Percentiles rank a stretch among this genome's conserved stretches.
These are phyloP conservation scores for Lichtheimia ramosa DNA, from an alignment of 371 early-diverging fungal genomes.

Conservation along the genomic window DNA sequence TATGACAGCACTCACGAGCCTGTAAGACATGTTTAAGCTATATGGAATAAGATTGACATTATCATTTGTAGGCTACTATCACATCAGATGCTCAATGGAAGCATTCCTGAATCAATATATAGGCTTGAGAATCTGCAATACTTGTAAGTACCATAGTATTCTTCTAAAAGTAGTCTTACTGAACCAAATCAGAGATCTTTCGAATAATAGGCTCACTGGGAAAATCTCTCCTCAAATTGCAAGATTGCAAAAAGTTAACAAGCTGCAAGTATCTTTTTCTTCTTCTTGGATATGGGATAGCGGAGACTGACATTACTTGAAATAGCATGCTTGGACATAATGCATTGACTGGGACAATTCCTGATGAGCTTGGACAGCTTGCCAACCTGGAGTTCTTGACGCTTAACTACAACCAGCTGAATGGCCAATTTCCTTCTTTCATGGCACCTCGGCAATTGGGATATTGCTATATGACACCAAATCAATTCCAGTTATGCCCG, in stretches of 20 bases:
- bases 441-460: conserved; percentile 43
- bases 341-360: conserved; percentile 40
- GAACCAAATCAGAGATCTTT: conserved; percentile 36
- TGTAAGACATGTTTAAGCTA: conserved; percentile 20
- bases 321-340: conserved; percentile 51
- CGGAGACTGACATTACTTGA: no score
- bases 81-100: conserved; percentile 37
- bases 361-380: conserved; percentile 42
- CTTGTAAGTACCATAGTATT: conserved; percentile 17
- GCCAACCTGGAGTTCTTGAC: conserved; percentile 38
- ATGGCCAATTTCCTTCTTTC: conserved; percentile 49
- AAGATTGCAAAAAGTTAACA: conserved; percentile 37
- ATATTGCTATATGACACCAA: conserved; percentile 51
- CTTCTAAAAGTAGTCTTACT: background rate
- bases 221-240: conserved; percentile 40
- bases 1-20: conserved; percentile 26
- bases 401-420: conserved; percentile 51
- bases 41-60: no score
- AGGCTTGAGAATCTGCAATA: conserved; percentile 26
- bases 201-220: conserved; percentile 55
- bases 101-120: conserved; percentile 37
- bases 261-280: conserved; percentile 36
- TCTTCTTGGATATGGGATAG: no score
- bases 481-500: conserved; percentile 54
- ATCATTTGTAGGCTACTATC: conserved; percentile 23